Percentiles rank a stretch among this genome's conserved stretches.
Conservation (phyloP, 345 rosid genomes). For the Turritis glabra region DNA sequence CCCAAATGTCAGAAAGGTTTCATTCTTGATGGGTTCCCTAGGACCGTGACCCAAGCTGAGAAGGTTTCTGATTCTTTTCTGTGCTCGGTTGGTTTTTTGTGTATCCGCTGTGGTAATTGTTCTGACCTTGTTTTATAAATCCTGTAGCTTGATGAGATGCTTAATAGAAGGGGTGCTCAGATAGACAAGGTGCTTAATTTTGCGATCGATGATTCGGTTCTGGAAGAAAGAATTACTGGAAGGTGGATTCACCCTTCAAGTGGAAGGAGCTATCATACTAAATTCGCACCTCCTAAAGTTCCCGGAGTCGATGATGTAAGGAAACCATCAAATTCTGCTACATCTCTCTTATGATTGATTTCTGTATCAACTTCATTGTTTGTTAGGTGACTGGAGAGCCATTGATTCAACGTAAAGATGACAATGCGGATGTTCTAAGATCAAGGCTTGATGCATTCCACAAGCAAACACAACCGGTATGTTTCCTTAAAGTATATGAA, state of each 20-base stretch:
- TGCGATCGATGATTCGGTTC: constrained; percentile 79
- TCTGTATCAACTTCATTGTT: constrained; percentile 5
- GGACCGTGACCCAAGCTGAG: constrained; percentile 89
- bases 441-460: constrained; percentile 90
- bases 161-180: constrained; percentile 69
- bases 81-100: neutral
- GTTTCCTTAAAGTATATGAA: neutral
- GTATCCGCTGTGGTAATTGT: neutral
- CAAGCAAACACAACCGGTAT: constrained; percentile 87
- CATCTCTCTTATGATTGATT: neutral
- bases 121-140: neutral
- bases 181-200: constrained; percentile 85
- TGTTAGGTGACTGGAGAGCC: constrained; percentile 85
- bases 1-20: constrained; percentile 94
- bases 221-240: constrained; percentile 96
- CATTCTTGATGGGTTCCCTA: constrained; percentile 93
- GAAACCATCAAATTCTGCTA: neutral
- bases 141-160: constrained; percentile 89
- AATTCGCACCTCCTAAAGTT: constrained; percentile 85
- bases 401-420: constrained; percentile 90
- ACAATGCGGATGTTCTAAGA: constrained; percentile 82
- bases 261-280: constrained; percentile 89
- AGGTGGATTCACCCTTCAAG: constrained; percentile 98
- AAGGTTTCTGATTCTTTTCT: constrained; percentile 47
- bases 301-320: constrained; percentile 90